A percentile compares a stretch with the other conserved stretches of the same genome.
phyloP scores from a whole-genome alignment of 2,329 filamentous ascomycete genomes.

The Ceratocystis ficicola region DNA sequence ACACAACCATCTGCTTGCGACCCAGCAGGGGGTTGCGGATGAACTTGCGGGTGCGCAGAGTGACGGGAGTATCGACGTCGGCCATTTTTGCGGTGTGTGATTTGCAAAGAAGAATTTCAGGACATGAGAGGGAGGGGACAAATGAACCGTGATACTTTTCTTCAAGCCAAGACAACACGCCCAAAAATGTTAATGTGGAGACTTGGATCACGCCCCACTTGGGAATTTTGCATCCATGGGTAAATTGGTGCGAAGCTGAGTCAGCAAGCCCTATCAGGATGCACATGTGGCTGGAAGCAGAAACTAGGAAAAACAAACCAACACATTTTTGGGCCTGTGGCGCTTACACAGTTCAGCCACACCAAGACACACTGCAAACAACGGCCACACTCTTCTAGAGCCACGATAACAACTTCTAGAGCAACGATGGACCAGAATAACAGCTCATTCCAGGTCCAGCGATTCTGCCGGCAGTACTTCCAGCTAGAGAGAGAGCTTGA shows the following conservation, averaged over 20 bases:
- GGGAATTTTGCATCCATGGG: conserved; percentile 4
- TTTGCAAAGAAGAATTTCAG: conserved; percentile 17
- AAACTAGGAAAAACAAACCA: background rate
- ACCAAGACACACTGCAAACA: background rate
- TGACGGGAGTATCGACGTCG: conserved; percentile 65
- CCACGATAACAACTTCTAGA: background rate
- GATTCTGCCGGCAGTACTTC: conserved; percentile 64
- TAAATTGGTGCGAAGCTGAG: conserved; percentile 8
- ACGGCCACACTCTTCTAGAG: background rate
- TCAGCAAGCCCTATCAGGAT: background rate
- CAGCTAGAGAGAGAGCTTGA: conserved; percentile 56
- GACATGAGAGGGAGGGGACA: conserved; percentile 10
- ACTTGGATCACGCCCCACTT: background rate
- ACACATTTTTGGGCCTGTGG: background rate
- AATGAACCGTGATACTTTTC: conserved; percentile 15
- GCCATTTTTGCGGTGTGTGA: conserved; percentile 61
- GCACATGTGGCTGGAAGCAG: background rate
- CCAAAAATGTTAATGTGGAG: conserved; percentile 10
- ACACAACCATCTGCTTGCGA: conserved; percentile 99
- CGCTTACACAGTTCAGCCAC: background rate
- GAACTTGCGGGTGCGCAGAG: conserved; percentile 98
- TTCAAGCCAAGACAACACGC: conserved; percentile 10
- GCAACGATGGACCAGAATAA: background rate
- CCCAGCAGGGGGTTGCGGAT: conserved; percentile 98
- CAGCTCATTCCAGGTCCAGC: conserved; percentile 26